Evolutionary conservation across 75 land plant species (phyloP).

Genomic region (Sequoiadendron giganteum): DNA sequence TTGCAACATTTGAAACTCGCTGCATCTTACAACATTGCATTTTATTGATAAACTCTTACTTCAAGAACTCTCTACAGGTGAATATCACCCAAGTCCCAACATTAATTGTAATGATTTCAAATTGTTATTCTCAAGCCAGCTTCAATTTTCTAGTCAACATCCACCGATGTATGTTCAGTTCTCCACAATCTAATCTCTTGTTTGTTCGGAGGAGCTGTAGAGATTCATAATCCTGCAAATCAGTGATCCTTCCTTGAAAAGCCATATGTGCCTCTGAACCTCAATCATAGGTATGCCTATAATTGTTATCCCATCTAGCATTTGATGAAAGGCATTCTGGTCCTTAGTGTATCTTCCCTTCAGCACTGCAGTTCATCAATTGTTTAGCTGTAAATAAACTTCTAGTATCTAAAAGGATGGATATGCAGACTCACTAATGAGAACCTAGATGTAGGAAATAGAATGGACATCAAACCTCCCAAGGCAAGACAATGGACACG

Average conservation of each 20-base stretch:
- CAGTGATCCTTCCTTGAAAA: background rate
- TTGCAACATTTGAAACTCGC: too few relatives aligned
- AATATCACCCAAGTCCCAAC: too few relatives aligned
- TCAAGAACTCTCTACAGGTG: too few relatives aligned
- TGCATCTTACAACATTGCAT: too few relatives aligned
- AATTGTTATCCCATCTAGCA: background rate
- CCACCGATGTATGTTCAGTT: background rate
- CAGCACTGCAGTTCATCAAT: background rate
- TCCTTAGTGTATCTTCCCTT: background rate
- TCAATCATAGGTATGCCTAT: background rate
- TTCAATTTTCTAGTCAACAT: background rate
- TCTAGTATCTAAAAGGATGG: background rate
- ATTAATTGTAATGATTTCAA: background rate
- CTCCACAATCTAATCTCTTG: background rate
- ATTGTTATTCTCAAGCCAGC: background rate
- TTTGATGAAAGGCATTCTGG: background rate
- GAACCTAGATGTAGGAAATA: background rate
- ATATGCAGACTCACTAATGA: background rate
- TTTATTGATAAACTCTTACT: too few relatives aligned
- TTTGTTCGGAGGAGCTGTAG: background rate
- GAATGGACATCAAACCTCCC: too few relatives aligned
- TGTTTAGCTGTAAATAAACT: background rate
- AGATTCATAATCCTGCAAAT: background rate
- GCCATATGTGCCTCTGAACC: background rate
- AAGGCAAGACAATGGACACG: background rate